Evolutionary conservation across 2,329 filamentous ascomycete species (phyloP).

Genomic region (Teratosphaeria destructans): DNA sequence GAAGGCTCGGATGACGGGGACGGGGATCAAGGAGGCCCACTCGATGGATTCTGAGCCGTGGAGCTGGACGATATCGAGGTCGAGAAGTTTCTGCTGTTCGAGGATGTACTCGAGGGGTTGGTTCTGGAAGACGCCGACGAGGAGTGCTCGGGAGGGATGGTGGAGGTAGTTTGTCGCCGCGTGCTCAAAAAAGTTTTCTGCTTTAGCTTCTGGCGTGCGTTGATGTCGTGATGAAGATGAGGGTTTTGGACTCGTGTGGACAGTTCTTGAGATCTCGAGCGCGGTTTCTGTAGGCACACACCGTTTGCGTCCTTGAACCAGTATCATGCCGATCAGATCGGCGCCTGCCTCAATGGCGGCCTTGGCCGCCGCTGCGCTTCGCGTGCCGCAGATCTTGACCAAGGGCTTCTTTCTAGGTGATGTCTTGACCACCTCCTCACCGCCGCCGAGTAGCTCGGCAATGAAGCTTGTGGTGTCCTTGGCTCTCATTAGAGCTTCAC

Average conservation of each 20-base stretch:
- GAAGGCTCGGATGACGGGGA: constrained; percentile 83
- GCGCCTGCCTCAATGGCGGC: constrained; percentile 77
- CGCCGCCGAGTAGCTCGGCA: constrained; percentile 61
- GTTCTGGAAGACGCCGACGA: constrained; percentile 91
- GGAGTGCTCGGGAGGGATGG: constrained; percentile 53
- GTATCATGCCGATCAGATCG: constrained; percentile 85
- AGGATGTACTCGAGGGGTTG: constrained; percentile 77
- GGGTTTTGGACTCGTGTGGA: constrained; percentile 48
- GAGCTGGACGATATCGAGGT: constrained; percentile 81
- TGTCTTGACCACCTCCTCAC: constrained; percentile 19
- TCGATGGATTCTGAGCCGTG: constrained; percentile 88
- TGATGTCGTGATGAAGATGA: constrained; percentile 7
- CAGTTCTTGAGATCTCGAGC: constrained; percentile 64
- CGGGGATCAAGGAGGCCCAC: constrained; percentile 80
- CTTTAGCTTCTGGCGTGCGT: constrained; percentile 17
- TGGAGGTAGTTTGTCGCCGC: constrained; percentile 36
- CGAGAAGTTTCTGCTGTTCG: constrained; percentile 62
- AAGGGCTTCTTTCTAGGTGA: constrained; percentile 40
- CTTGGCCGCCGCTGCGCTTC: constrained; percentile 68
- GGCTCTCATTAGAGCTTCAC: constrained; percentile 91
- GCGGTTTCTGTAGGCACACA: constrained; percentile 71
- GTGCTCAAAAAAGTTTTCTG: constrained; percentile 63
- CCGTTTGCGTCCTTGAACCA: constrained; percentile 72
- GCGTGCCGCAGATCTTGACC: constrained; percentile 93
- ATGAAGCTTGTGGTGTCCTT: constrained; percentile 76